phyloP scores from a whole-genome alignment of 2,329 filamentous ascomycete genomes.

The Pseudopithomyces maydicus region DNA sequence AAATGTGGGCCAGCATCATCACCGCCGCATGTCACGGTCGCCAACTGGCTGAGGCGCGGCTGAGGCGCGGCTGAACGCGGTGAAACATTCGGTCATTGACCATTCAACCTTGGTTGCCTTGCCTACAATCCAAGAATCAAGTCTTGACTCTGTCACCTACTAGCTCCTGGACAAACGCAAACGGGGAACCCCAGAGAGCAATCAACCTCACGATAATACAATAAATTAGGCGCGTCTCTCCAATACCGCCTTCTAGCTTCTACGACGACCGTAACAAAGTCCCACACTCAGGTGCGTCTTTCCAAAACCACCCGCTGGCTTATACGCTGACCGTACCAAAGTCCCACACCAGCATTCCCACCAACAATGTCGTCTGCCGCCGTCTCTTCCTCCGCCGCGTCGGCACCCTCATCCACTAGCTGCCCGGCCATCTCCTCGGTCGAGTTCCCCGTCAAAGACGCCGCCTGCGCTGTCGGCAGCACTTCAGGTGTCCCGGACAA shows the following conservation, averaged over 20 bases:
- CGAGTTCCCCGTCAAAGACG: conserved; percentile 32
- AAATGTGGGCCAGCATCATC: conserved; percentile 18
- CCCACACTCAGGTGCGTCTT: background rate
- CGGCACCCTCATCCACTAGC: conserved; percentile 18
- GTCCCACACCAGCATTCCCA: conserved; percentile 4
- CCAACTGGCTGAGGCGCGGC: conserved; percentile 10
- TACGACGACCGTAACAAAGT: background rate
- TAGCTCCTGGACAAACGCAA: background rate
- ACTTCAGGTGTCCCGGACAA: conserved; percentile 27
- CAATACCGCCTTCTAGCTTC: background rate
- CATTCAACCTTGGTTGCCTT: conserved; percentile 6
- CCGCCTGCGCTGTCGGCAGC: conserved; percentile 35
- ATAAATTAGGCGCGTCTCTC: background rate
- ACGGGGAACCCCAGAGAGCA: background rate
- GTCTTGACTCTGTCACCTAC: background rate
- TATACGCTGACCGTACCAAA: background rate
- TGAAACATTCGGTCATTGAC: conserved; percentile 9
- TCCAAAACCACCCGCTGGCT: background rate
- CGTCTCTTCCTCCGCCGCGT: conserved; percentile 16
- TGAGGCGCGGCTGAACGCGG: conserved; percentile 6
- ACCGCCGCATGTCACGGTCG: conserved; percentile 15
- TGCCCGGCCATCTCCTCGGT: conserved; percentile 31
- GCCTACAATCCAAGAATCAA: background rate
- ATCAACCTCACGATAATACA: background rate
- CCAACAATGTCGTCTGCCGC: conserved; percentile 23